Evolutionary conservation across 2,329 filamentous ascomycete species (phyloP), one percentile per base, ranked within the genome.

Genomic region (Fusarium caatingaense): DNA sequence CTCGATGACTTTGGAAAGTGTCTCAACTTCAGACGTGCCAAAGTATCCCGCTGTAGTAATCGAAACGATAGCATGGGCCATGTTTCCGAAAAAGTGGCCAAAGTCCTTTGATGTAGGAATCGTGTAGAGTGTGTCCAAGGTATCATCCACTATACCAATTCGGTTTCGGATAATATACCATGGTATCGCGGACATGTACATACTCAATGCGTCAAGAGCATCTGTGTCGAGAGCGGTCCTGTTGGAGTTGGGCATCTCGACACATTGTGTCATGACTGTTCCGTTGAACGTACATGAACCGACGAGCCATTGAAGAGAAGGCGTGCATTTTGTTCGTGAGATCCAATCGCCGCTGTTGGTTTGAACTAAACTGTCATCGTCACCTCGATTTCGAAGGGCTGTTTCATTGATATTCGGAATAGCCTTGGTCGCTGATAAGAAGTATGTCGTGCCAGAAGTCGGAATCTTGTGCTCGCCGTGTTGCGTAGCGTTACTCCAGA

Each of bases 161-260:
- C 45, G 58, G 6, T 64, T 69, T 5, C 54, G 30, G 37, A 72
- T 71, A 16, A 72, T 69, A 6, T 64, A 71, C 70, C 70, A 72
- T 3, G 70, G 70, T n/a, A 72, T 72, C 1, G 70, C 70, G 2
- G 70, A 69, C 70, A 72, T 72, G 53, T 72, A 72, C 4, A 71
- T 23, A 1, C 30, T 40, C 3, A 72, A 18, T 0, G 70, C 49
- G n/a, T 71, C 56, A 0, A 72, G 27, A 0, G 70, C 70, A 3
- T 64, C 37, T 1, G 58, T 73, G 7, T 72, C 70, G 1, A 72
- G 57, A 0, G 64, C 60, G 15, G 70, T 66, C 6, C 50, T 53
- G 8, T 73, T 71, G 2, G 49, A 50, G 6, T 45, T 28, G 3
- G 64, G 41, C 0, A 32, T 50, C 2, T 56, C 40, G 0, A 34